Percentiles rank a stretch among this genome's conserved stretches.
These are phyloP conservation scores for Picea abies DNA, from an alignment of 83 land plant species.

Conservation along the genomic window DNA sequence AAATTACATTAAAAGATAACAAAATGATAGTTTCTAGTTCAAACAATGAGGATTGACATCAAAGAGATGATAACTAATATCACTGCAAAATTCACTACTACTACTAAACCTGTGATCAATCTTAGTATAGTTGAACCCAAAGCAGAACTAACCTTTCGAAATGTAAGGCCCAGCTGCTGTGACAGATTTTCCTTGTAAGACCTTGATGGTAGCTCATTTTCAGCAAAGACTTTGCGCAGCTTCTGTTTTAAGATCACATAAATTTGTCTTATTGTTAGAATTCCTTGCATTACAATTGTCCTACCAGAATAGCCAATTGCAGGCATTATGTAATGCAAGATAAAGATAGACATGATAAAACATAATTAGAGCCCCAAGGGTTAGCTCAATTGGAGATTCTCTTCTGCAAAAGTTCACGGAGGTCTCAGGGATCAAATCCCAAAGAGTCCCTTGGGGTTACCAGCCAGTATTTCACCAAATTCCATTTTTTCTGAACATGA, in stretches of 20 bases:
- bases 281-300: not conserved
- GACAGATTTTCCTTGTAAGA: slow-evolving; percentile 42
- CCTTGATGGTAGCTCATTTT: slow-evolving; percentile 75
- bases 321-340: not conserved
- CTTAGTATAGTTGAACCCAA: not conserved
- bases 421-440: no score
- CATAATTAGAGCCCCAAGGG: no score
- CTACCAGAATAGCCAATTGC: not conserved
- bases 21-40: not conserved
- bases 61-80: slow-evolving; percentile 6
- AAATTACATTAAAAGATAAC: not conserved
- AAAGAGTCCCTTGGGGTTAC: no score
- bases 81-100: not conserved
- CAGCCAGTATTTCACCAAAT: no score
- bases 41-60: not conserved
- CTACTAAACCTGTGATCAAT: not conserved
- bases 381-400: no score
- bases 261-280: not conserved
- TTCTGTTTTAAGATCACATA: slow-evolving; percentile 28
- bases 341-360: not conserved
- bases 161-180: slow-evolving; percentile 45
- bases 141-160: slow-evolving; percentile 42
- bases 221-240: slow-evolving; percentile 61
- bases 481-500: no score
- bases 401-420: no score